Base-by-base conservation (phyloP, 805 yeast genomes). In the Lachancea dasiensis region DNA sequence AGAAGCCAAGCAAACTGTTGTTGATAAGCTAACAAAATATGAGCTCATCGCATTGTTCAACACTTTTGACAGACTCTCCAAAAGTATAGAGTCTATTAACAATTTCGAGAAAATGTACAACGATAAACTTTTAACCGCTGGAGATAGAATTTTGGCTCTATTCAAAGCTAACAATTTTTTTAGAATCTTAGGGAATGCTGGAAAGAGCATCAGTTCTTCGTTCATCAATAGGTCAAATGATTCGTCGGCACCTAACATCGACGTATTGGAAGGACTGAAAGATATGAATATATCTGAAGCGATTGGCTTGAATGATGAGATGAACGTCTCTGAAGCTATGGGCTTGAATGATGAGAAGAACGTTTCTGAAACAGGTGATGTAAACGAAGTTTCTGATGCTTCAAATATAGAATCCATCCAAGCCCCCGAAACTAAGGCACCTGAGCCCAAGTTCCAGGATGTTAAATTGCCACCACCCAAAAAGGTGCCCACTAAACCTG, bases 21-120 rank as follows among this genome's bases (percentile, higher is more conserved):
- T 82, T 31, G 69, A 78, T 42, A 73, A 70, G 39, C 71, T 84
- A 54, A 72, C 84, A 27, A 73, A 86, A 50, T 78, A 85, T 43
- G 99, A 92, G 64, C 65, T 92, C 42, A 90, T 90, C 36, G 94
- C 96, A 1, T 72, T 92, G 47, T 67, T 92, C 51, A 92, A 92
- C 65, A 90, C 97, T 0, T 86, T 86, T 63, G 96, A 89, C 54
- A 75, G 97, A 50, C 70, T 92, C 41, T 83, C 96, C 3, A 86
- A 86, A 64, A 82, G 95, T 23, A 69, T 92, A 20, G 73, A 70
- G 40, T 76, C 95, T 19, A 79, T 89, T 35, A 75, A 75, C 44
- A 73, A 76, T 49, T 92, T 92, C 63, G 81, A 78, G 55, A 51
- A 52, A 21, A 51, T 81, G 63, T 79, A 77, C 46, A 49, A 54